Base-by-base conservation (phyloP, 2,329 filamentous ascomycete species). In the Exophiala phaeomuriformis region DNA sequence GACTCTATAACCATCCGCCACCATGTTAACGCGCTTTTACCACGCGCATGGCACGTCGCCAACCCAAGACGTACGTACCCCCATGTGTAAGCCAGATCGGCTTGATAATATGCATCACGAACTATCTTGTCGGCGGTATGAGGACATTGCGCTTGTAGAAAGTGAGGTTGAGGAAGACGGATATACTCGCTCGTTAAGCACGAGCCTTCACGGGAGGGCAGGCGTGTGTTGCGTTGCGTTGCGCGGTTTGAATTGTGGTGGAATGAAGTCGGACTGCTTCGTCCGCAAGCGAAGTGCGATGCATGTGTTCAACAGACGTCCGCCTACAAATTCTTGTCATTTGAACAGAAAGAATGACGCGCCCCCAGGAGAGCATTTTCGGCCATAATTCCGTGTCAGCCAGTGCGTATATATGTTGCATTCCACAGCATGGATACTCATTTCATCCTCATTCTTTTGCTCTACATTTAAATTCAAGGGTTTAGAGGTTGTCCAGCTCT, bases 31-130 rank as follows among this genome's bases (percentile, higher is more conserved):
- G 56, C 58, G 58, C 42, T 56, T 52, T 52, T 19, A 48, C 29
- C 45, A 60, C 58, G 58, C 58, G 58, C 58, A 36, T 19, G 48
- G 31, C 49, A 44, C 31, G 9, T 49, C 30, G 37, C 7, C 29
- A 47, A 50, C 6, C 32, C 19, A 19, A 19, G 51, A 47, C 57
- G 62, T 62, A 70, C 74, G 60, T 75, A 87, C 85, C 90, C 73
- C 88, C 90, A 75, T 96, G 91, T 69, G 87, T 91, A 66, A 97
- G 83, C 90, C 91, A 97, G 68, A 87, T 83, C 64, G 91, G 91
- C 81, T 94, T 95, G 72, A 94, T 88, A 73, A 96, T 82, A 76
- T 83, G 85, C 87, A 91, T 90, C 41, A 51, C 52, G 49, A 31
- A 47, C 51, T 59, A 59, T 59, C 52, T 51, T 27, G 39, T 49